Base-by-base conservation (phyloP, 768 basidiomycete genomes). In the Exsudoporus frostii region DNA sequence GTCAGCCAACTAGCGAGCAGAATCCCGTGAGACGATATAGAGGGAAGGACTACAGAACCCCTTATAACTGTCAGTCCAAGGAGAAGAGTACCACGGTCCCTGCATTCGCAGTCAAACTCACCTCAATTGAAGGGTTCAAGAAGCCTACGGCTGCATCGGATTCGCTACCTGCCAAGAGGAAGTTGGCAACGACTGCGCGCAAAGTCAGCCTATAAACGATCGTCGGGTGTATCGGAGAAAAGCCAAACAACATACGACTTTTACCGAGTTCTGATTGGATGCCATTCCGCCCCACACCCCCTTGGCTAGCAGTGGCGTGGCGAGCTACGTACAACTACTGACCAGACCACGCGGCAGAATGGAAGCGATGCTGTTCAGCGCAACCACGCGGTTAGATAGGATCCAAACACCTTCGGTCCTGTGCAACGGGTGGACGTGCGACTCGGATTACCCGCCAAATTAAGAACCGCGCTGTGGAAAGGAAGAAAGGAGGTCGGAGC, bases 191-290 rank as follows among this genome's bases (percentile, higher is more conserved):
- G 19, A 29, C 9, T 10, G 17, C 33, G 14, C 24, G 19, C 24
- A 20, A 36, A 34, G 22, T 10, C 19, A 22, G 27, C 19, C 15
- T 7, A 29, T 5, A 17, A 42, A 24, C 7, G 19, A 32, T 6
- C 15, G 22, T 45, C 56, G 54, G 53, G 19, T 14, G 13, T 53
- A 45, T 45, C 56, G 48, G 60, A 7, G 32, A 29, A 38, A 39
- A 25, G 20, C 7, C 15, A 14, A 39, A 27, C 10, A 15, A 29
- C 48, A 17, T 34, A 43, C 33, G n/a, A 54, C 30, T 33, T 51
- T 43, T 22, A 15, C 25, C 40, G 44, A 25, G 30, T 45, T 44
- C 20, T 60, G 49, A 60, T 64, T 55, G 58, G 58, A 42, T 10
- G n/a, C 15, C 34, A 13, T 41, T 54, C 58, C 50, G 30, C 6